Percentiles rank a stretch among this genome's conserved stretches.
Conservation (phyloP, 202 grass and related monocot genomes). For the Schoenoplectus tabernaemontani region DNA sequence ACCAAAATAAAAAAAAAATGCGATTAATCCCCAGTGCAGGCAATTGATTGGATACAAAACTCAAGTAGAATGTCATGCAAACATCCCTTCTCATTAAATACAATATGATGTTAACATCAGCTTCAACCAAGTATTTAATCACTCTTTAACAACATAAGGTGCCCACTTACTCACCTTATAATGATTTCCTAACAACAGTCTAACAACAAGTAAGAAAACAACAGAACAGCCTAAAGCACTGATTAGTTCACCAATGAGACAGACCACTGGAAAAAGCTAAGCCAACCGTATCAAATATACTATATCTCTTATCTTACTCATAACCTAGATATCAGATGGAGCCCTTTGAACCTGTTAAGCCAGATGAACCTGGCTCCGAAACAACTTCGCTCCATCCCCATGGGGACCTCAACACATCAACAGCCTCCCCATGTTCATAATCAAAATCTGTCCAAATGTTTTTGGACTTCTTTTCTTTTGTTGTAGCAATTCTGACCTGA, state of each 20-base stretch:
- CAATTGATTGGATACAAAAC: not conserved
- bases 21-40: not conserved
- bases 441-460: constrained; percentile 10
- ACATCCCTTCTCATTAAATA: not conserved
- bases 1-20: not conserved
- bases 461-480: not conserved
- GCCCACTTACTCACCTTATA: not conserved
- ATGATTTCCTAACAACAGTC: constrained; percentile 15
- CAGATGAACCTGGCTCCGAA: constrained; percentile 42
- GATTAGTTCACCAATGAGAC: not conserved
- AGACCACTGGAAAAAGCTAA: not conserved
- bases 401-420: constrained; percentile 26
- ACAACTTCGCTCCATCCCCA: constrained; percentile 24
- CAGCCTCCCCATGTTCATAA: constrained; percentile 49
- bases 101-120: not conserved
- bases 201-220: constrained; percentile 3
- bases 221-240: not conserved
- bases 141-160: not conserved
- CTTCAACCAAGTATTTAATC: not conserved
- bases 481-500: not conserved
- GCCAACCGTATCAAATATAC: not conserved
- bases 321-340: constrained; percentile 8
- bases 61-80: not conserved
- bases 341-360: constrained; percentile 24
- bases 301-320: not conserved